Conservation (phyloP, 2,329 filamentous ascomycete species). For the Aspergillus aculeatus region DNA sequence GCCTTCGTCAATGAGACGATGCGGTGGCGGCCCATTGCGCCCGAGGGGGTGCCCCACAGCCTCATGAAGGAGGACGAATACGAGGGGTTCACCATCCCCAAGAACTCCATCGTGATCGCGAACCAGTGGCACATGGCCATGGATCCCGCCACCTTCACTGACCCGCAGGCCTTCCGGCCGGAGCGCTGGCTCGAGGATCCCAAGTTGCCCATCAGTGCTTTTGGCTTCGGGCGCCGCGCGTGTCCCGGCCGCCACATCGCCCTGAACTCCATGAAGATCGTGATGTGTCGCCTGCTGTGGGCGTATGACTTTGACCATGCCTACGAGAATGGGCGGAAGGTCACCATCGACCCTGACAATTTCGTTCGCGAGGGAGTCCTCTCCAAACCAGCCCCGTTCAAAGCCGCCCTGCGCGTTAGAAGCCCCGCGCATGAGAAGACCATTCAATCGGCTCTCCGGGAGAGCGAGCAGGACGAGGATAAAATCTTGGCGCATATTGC, state of each 20-base stretch:
- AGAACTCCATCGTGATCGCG: constrained; percentile 46
- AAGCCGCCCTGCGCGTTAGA: too few relatives aligned
- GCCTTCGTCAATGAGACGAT: constrained; percentile 32
- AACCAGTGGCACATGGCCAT: constrained; percentile 35
- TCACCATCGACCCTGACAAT: too few relatives aligned
- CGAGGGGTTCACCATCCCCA: constrained; percentile 50
- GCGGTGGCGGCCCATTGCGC: constrained; percentile 36
- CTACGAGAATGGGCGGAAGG: too few relatives aligned
- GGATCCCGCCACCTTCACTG: not conserved
- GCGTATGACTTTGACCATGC: not conserved
- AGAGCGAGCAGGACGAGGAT: too few relatives aligned
- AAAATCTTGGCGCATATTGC: too few relatives aligned
- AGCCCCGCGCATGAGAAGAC: too few relatives aligned
- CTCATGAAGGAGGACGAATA: constrained; percentile 49
- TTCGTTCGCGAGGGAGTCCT: too few relatives aligned
- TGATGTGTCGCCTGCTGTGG: not conserved
- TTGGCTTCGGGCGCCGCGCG: not conserved
- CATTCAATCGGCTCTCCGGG: too few relatives aligned
- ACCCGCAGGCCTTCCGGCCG: not conserved
- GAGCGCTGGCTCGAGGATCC: not conserved
- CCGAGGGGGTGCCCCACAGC: constrained; percentile 48
- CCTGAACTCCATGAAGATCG: not conserved
- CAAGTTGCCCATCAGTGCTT: not conserved
- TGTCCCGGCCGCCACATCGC: constrained; percentile 2
- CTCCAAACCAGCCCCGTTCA: too few relatives aligned